phyloP scores from a whole-genome alignment of 768 basidiomycete species.

The Hypholoma fasciculare region DNA sequence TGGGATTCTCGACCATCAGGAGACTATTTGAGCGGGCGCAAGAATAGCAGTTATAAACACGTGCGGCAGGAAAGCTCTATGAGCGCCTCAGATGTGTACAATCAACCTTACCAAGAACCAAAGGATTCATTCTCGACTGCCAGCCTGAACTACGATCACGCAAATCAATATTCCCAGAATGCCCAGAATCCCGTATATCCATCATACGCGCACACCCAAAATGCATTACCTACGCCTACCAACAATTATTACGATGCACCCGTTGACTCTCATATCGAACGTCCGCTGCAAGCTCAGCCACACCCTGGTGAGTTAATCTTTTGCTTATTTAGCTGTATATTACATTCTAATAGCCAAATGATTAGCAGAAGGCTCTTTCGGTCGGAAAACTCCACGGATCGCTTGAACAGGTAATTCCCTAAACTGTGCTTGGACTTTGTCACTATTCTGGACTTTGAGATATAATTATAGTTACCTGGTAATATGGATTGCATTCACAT shows the following conservation, averaged over 20 bases:
- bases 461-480: neutral
- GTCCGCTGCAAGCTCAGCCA: slow-evolving; percentile 37
- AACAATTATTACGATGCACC: slow-evolving; percentile 28
- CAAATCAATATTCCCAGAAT: slow-evolving; percentile 30
- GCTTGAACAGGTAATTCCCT: neutral
- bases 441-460: slow-evolving; percentile 9
- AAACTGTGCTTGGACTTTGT: too few species aligned
- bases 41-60: slow-evolving; percentile 43
- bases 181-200: slow-evolving; percentile 24
- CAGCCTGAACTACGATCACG: slow-evolving; percentile 26
- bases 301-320: slow-evolving; percentile 48
- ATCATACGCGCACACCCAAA: slow-evolving; percentile 35
- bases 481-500: neutral
- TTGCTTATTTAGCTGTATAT: slow-evolving; percentile 1
- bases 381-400: slow-evolving; percentile 40
- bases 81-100: slow-evolving; percentile 56
- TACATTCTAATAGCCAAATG: slow-evolving; percentile 6
- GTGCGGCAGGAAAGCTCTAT: slow-evolving; percentile 52
- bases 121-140: slow-evolving; percentile 38
- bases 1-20: slow-evolving; percentile 67
- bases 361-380: slow-evolving; percentile 43
- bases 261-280: slow-evolving; percentile 28
- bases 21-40: slow-evolving; percentile 19
- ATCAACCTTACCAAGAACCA: slow-evolving; percentile 46
- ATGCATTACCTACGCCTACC: slow-evolving; percentile 37